Conservation (phyloP, 2,329 filamentous ascomycete species). For the Nemania sp. region DNA sequence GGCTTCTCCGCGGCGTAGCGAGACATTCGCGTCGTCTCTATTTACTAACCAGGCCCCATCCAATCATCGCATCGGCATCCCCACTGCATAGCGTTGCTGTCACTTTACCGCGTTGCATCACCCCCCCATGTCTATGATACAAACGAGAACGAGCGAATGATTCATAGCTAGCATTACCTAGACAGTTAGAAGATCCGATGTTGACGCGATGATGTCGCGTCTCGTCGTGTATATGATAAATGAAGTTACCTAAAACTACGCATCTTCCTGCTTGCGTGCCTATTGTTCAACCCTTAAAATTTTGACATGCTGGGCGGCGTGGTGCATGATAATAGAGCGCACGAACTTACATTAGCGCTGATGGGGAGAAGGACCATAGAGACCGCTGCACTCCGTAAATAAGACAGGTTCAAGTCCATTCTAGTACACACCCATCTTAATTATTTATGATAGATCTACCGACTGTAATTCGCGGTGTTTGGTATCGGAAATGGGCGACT, state of each 20-base stretch:
- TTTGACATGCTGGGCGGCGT: no score
- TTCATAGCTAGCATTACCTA: not conserved
- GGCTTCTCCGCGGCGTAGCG: no score
- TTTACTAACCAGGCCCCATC: not conserved
- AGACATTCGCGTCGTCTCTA: not conserved
- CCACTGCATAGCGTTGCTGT: conserved; percentile 10
- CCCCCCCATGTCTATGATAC: not conserved
- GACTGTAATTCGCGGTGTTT: no score
- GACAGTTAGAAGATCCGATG: conserved; percentile 12
- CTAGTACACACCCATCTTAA: no score
- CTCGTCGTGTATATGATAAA: conserved; percentile 9
- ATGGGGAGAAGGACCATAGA: not conserved
- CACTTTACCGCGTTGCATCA: conserved; percentile 4
- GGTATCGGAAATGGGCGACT: no score
- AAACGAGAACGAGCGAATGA: not conserved
- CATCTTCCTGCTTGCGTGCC: not conserved
- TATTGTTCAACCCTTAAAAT: no score
- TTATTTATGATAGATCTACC: no score
- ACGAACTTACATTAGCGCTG: no score
- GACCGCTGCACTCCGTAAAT: no score
- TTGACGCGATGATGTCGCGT: conserved; percentile 4
- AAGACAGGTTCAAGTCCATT: no score
- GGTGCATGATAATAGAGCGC: no score
- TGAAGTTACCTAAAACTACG: not conserved
- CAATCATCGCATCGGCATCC: not conserved